Conservation (phyloP, 2,329 filamentous ascomycete species). For the Tolypocladium cylindrosporum region DNA sequence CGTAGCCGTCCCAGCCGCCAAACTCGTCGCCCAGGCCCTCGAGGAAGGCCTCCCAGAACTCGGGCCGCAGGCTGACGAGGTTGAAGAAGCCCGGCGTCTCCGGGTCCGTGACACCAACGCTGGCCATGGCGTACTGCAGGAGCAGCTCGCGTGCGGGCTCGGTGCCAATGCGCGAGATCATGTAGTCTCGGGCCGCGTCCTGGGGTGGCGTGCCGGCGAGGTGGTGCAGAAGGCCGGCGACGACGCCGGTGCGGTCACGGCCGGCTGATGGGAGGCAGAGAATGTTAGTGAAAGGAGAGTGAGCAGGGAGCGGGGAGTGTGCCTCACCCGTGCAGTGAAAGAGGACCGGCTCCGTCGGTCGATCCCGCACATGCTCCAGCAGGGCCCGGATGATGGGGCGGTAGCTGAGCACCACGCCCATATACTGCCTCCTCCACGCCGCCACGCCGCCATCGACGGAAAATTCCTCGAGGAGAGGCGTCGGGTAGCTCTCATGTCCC, state of each 20-base stretch:
- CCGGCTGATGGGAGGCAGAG: conserved; percentile 27
- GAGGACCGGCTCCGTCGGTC: conserved; percentile 32
- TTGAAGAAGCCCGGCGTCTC: conserved; percentile 39
- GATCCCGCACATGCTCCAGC: conserved; percentile 37
- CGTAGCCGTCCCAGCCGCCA: conserved; percentile 40
- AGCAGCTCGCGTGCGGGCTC: conserved; percentile 41
- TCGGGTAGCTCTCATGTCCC: conserved; percentile 22
- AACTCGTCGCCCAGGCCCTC: conserved; percentile 31
- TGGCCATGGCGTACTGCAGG: conserved; percentile 28
- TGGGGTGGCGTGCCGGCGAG: conserved; percentile 36
- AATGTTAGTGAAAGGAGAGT: background rate
- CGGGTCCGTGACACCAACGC: conserved; percentile 21
- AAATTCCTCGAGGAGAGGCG: conserved; percentile 29
- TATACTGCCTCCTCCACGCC: conserved; percentile 36
- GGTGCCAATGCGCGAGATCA: conserved; percentile 42
- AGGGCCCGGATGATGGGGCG: conserved; percentile 30
- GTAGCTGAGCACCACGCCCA: conserved; percentile 34
- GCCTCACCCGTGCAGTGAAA: conserved; percentile 45
- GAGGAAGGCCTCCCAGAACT: conserved; percentile 36
- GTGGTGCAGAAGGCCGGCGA: conserved; percentile 38
- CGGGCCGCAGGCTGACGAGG: conserved; percentile 30
- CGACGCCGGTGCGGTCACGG: conserved; percentile 42
- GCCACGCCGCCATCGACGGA: conserved; percentile 31
- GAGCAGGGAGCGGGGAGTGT: background rate
- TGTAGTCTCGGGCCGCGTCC: conserved; percentile 36